Percentiles rank a stretch among this genome's conserved stretches.
Conservation (phyloP, 2,329 filamentous ascomycete genomes). For the Xylaria sp. region DNA sequence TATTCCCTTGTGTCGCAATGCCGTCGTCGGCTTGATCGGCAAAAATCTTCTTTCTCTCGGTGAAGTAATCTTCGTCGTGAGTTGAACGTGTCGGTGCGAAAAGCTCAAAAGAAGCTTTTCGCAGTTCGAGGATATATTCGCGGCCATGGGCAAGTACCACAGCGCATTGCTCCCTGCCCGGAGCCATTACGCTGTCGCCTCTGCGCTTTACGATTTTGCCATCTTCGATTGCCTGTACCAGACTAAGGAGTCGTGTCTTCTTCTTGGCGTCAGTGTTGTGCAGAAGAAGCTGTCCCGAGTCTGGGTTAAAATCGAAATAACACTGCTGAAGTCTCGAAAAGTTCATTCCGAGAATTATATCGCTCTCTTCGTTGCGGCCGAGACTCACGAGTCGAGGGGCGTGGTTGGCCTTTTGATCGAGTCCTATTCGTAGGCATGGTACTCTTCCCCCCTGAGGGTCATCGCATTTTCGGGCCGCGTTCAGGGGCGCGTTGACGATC, state of each 20-base stretch:
- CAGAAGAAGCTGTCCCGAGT: background rate
- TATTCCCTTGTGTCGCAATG: no score
- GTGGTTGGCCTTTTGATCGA: background rate
- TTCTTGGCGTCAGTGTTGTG: background rate
- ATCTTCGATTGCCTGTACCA: background rate
- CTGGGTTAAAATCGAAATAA: background rate
- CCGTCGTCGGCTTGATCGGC: no score
- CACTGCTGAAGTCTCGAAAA: background rate
- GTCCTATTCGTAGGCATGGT: background rate
- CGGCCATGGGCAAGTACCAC: background rate
- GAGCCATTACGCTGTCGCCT: background rate
- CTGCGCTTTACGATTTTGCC: background rate
- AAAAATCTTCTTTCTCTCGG: no score
- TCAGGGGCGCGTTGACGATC: no score
- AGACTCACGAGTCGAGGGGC: background rate
- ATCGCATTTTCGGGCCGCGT: no score
- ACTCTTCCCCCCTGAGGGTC: no score
- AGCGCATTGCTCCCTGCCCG: background rate
- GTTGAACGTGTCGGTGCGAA: no score
- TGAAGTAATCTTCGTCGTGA: no score
- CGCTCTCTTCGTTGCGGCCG: background rate
- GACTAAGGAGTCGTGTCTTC: background rate
- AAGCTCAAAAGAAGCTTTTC: no score
- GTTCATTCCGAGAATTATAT: background rate
- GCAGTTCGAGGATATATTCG: no score